phyloP scores from a whole-genome alignment of 306 rosid genomes.

The Prunus armeniaca region DNA sequence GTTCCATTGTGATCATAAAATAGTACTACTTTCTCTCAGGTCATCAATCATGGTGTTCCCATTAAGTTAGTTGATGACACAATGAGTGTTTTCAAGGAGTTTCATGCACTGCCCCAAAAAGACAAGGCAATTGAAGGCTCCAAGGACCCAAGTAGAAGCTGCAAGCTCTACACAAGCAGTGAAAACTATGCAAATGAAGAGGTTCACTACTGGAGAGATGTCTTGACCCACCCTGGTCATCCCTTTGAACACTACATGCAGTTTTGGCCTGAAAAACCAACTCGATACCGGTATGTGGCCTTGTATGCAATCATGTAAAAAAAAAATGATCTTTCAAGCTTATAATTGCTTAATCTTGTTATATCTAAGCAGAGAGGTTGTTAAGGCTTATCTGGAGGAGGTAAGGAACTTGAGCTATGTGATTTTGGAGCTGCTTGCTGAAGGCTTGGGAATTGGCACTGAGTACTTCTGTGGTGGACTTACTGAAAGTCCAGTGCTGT shows the following conservation, averaged over 20 bases:
- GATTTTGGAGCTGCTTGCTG: constrained; percentile 54
- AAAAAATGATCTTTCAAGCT: too few species aligned
- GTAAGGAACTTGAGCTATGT: constrained; percentile 31
- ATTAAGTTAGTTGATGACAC: constrained; percentile 38
- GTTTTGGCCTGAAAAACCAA: constrained; percentile 74
- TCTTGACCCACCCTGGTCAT: constrained; percentile 55
- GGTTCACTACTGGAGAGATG: constrained; percentile 68
- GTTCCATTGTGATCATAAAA: not conserved
- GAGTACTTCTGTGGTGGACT: constrained; percentile 43
- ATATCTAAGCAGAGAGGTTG: constrained; percentile 45
- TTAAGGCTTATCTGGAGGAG: constrained; percentile 35
- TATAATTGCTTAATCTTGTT: too few species aligned
- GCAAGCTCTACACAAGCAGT: constrained; percentile 62
- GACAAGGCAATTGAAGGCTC: constrained; percentile 62
- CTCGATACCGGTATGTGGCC: constrained; percentile 34
- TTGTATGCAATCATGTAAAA: too few species aligned
- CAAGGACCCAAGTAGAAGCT: constrained; percentile 47
- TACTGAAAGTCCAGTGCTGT: constrained; percentile 34
- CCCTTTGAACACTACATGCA: constrained; percentile 42
- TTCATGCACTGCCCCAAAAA: constrained; percentile 52
- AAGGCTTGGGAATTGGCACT: constrained; percentile 48
- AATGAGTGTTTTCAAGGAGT: constrained; percentile 45
- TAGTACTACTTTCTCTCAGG: constrained; percentile 24
- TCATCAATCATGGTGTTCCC: constrained; percentile 69
- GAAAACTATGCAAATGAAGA: constrained; percentile 40